phyloP scores from a whole-genome alignment of 305 asterid species.

The Fraxinus platypoda region DNA sequence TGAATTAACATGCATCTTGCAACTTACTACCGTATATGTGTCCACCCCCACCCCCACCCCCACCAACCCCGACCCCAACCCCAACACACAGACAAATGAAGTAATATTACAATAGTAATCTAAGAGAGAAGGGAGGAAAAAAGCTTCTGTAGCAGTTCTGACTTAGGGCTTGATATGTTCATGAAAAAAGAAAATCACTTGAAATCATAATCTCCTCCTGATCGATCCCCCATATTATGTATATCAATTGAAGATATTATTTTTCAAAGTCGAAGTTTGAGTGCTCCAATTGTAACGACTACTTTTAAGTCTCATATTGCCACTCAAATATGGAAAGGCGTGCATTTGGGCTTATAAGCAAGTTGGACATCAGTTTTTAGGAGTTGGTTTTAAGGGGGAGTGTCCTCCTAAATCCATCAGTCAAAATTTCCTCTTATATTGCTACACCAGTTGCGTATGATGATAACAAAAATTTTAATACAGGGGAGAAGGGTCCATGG shows the following conservation, averaged over 20 bases:
- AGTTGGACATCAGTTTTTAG: not conserved
- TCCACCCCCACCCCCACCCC: not conserved
- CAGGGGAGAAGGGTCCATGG: not conserved
- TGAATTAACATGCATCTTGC: slow-evolving; percentile 8
- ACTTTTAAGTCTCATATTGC: not conserved
- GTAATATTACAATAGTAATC: not conserved
- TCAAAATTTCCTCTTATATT: not conserved
- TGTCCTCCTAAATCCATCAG: not conserved
- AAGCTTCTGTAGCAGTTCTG: slow-evolving; percentile 1
- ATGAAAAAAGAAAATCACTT: not conserved
- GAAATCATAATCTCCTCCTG: not conserved
- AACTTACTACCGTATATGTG: not conserved
- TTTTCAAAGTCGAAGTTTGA: not conserved
- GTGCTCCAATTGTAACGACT: not conserved
- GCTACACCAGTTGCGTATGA: not conserved
- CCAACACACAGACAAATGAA: not conserved
- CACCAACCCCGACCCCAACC: not conserved
- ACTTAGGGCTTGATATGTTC: slow-evolving; percentile 23
- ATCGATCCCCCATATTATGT: not conserved
- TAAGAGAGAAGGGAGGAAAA: not conserved
- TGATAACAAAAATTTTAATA: not conserved
- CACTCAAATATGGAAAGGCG: not conserved
- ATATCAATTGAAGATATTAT: not conserved
- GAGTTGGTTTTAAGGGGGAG: not conserved
- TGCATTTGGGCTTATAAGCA: not conserved